Conservation (phyloP, 2,329 filamentous ascomycete genomes). For the Myriosclerotinia scirpicola region DNA sequence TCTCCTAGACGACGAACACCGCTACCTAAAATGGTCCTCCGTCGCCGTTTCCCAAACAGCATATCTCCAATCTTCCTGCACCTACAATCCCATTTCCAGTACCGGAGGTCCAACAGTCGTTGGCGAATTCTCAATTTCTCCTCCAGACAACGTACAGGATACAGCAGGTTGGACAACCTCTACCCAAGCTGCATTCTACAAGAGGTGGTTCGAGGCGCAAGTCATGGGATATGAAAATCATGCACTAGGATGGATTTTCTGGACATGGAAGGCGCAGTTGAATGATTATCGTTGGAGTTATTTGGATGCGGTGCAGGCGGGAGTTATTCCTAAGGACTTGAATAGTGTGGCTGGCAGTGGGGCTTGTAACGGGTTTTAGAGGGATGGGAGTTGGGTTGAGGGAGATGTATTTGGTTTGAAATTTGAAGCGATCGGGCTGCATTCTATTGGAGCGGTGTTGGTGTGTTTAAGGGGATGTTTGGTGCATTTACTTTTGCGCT, state of each 20-base stretch:
- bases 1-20: conserved; percentile 42
- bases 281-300: conserved; percentile 54
- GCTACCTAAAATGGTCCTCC: conserved; percentile 55
- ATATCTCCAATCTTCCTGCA: conserved; percentile 55
- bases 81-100: conserved; percentile 44
- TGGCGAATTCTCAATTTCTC: conserved; percentile 58
- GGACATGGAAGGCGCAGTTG: conserved; percentile 57
- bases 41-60: conserved; percentile 47
- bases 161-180: conserved; percentile 47
- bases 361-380: conserved; percentile 11
- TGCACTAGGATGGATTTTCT: conserved; percentile 56
- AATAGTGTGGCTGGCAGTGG: conserved; percentile 17
- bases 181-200: conserved; percentile 51
- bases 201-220: conserved; percentile 57
- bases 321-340: conserved; percentile 42
- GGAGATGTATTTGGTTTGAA: too few relatives aligned
- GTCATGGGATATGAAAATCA: conserved; percentile 53
- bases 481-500: neutral
- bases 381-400: too few relatives aligned
- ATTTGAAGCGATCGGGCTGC: too few relatives aligned
- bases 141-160: conserved; percentile 50
- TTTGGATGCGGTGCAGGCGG: conserved; percentile 44
- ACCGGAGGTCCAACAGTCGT: conserved; percentile 50
- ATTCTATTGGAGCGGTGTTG: neutral
- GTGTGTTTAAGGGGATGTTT: neutral